These are phyloP conservation scores for Entomortierella chlamydospora DNA, from an alignment of 192 early-diverging fungal genomes.

Conservation along the genomic window DNA sequence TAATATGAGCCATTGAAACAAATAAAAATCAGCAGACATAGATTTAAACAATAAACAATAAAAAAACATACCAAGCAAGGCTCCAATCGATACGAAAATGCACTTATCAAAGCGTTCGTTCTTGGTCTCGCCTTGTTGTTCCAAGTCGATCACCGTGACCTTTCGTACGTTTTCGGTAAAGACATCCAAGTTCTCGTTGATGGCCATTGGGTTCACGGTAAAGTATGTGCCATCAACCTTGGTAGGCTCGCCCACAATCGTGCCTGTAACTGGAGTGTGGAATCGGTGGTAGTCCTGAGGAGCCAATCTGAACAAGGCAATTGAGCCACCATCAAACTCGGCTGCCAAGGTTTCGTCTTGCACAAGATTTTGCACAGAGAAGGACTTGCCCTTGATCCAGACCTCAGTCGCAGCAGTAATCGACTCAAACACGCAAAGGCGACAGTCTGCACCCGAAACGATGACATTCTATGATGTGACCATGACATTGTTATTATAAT, in stretches of 20 bases:
- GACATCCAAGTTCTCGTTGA: constrained; percentile 72
- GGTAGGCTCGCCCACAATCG: constrained; percentile 49
- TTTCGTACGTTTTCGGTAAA: constrained; percentile 77
- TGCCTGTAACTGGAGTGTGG: constrained; percentile 72
- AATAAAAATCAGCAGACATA: neutral
- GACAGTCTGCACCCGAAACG: constrained; percentile 71
- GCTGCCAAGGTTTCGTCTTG: constrained; percentile 59
- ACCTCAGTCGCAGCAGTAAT: constrained; percentile 64
- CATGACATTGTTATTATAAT: no score
- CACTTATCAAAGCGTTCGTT: constrained; percentile 62
- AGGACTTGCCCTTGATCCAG: constrained; percentile 83
- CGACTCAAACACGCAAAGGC: constrained; percentile 66
- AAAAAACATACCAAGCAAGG: constrained; percentile 59
- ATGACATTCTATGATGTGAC: constrained; percentile 54
- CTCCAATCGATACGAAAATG: constrained; percentile 74
- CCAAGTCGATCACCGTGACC: constrained; percentile 63
- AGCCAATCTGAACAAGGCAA: constrained; percentile 80
- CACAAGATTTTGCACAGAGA: constrained; percentile 67
- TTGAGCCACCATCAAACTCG: constrained; percentile 65
- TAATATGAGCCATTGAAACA: neutral
- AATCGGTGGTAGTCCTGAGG: constrained; percentile 90
- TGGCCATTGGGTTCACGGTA: constrained; percentile 81
- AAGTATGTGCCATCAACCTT: constrained; percentile 73
- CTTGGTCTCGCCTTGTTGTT: constrained; percentile 2
- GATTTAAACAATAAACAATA: neutral